Evolutionary conservation across 331 rosid genomes (phyloP), one percentile per base, ranked within the genome.

Genomic region (Malus hybrid): DNA sequence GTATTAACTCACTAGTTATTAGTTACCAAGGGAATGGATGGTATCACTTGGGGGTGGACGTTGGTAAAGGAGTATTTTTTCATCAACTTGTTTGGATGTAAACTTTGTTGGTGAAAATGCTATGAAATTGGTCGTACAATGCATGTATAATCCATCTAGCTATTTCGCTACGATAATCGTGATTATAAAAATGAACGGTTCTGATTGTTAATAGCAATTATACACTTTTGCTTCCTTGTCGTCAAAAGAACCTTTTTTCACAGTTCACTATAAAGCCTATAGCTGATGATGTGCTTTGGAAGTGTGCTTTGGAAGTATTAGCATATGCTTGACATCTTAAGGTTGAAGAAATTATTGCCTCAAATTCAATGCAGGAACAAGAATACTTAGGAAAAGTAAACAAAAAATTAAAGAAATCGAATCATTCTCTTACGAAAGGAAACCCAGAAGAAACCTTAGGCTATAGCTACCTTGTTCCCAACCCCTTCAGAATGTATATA

Each of bases 121-220:
- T 27, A 69, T 91, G 28, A 61, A 31, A 42, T 46, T 83, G 46
- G 83, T 83, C 20, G 87, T 88, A 8, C 78, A 87, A 79, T 89
- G 90, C 77, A 86, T 87, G 14, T 80, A 75, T 63, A 73, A 76
- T 71, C 91, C 90, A 77, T 77, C 88, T 55, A 42, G 74, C 50
- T 86, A 89, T 64, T 85, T 85, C 24, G 83, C 95, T 55, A 89
- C 85, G 93, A 91, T 79, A n/a, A 65, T n/a, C 6, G 3, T 10
- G 24, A 4, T 20, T 57, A 57, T 1, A n/a, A 50, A 50, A 50
- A 50, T 50, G n/a, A 15, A 16, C n/a, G 56, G 7, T 16, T 16
- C 12, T 39, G 46, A 50, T 50, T 50, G n/a, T 50, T 50, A 1
- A 50, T 50, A 6, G 9, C 56, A 16, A 50, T 15, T 50, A 50